A percentile compares a stretch with the other conserved stretches of the same genome.
phyloP scores from a whole-genome alignment of 768 basidiomycete species.

The Boletus reticulatus region DNA sequence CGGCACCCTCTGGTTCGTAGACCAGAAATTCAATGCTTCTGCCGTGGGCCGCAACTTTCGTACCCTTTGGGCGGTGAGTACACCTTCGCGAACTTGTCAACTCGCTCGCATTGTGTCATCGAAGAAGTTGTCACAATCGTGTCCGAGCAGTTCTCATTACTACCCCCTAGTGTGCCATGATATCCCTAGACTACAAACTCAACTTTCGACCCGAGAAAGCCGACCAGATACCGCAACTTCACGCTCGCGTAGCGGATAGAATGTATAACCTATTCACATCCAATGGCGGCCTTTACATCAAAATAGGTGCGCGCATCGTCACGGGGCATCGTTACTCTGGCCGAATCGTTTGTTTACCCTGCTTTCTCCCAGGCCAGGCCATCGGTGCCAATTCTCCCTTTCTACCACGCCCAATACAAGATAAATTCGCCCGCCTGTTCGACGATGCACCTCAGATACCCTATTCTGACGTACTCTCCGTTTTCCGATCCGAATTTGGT shows the following conservation, averaged over 20 bases:
- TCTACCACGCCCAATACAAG: conserved; percentile 79
- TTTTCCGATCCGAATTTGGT: conserved; percentile 71
- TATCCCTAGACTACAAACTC: conserved; percentile 81
- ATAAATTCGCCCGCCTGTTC: conserved; percentile 79
- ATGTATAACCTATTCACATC: conserved; percentile 73
- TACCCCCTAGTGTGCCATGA: conserved; percentile 55
- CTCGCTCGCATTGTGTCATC: no score
- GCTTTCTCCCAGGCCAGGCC: conserved; percentile 53
- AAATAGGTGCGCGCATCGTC: conserved; percentile 52
- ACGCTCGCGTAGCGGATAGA: conserved; percentile 79
- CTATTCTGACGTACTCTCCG: conserved; percentile 61
- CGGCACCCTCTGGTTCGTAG: conserved; percentile 36
- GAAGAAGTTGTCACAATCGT: background rate
- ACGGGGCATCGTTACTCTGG: background rate
- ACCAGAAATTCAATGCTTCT: conserved; percentile 47
- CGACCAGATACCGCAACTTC: conserved; percentile 73
- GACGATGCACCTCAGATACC: conserved; percentile 88
- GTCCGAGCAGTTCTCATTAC: background rate
- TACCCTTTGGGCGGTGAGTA: conserved; percentile 49
- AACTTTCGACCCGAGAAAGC: conserved; percentile 78
- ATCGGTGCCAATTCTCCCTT: conserved; percentile 85
- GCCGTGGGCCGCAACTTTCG: conserved; percentile 46
- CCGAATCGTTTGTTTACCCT: background rate
- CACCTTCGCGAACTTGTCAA: background rate
- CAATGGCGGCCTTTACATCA: conserved; percentile 86